Evolutionary conservation across 176 grass and related monocot genomes (phyloP), one percentile per base, ranked within the genome.

Genomic region (Oryza longistaminata): DNA sequence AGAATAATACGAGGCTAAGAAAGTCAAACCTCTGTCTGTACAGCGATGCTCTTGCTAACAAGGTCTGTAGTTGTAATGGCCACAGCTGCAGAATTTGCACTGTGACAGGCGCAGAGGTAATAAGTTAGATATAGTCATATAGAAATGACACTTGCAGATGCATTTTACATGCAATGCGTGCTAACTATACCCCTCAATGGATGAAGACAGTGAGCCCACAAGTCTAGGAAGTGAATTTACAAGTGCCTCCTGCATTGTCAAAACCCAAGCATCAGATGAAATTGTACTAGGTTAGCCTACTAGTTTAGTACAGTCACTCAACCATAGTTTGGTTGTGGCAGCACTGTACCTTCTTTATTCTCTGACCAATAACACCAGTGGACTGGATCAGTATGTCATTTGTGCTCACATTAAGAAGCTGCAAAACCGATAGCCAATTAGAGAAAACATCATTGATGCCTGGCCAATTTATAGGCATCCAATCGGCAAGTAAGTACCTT

Each of bases 41-140:
- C 91, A 75, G 96, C 93, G 48, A 98, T 75, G 89, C 91, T 95
- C 86, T 98, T 98, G 91, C 93, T 98, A 88, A 98, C 96, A 80
- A 98, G 96, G 75, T 98, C 96, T 71, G 96, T 98, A 73, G 96
- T 98, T 75, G 96, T 98, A 84, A 98, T 98, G 55, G 96, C 96
- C 55, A 95, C 86, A 78, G 96, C 89, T 81, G 96, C 93, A 87
- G 90, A 93, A 69, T 90, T 85, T 48, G 89, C 91, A 71, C 96
- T 98, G 74, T 62, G 73, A 62, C 29, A 11, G 48, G n/a, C 39
- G 25, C 24, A 86, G 1, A 9, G 35, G 43, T 31, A 82, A 31
- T 58, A 71, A 3, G 68, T 82, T 34, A 89, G 44, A 64, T 1
- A 84, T 6, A 31, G 11, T 27, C 19, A 62, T 62, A 62, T 24